Base-by-base conservation (phyloP, 2,329 filamentous ascomycete species). In the Cercospora canescens region DNA sequence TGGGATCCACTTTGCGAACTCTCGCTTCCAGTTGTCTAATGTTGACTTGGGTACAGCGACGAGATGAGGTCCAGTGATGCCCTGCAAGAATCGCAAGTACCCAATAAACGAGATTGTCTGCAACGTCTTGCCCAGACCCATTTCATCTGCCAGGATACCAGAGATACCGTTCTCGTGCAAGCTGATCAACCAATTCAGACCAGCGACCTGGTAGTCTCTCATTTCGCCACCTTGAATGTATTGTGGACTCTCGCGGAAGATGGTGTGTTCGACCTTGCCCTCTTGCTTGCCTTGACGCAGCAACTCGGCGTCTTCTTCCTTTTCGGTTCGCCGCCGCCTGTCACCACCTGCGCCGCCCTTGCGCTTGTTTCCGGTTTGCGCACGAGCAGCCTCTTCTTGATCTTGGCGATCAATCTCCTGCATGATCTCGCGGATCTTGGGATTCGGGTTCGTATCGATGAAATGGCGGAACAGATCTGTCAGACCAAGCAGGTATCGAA, bases 161-260 rank as follows among this genome's bases (percentile, higher is more conserved):
- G 94, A 98, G 71, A 99, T 99, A 83, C 95, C 95, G 75, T 99
- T 99, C 80, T 99, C 95, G 75, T 99, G 95, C 6, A 99, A 86
- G 12, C 94, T 98, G 72, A 99, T 93, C 54, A 99, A 86, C 95
- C 95, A 99, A 79, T 99, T 99, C 71, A 99, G 84, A 71, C 95
- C 95, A 35, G 92, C 91, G 72, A 99, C 85, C 79, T 99, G 95
- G 80, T 99, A 99, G 79, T 99, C 95, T 76, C 95, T 89, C 93
- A 99, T 97, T 64, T 87, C 83, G 52, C 95, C 89, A 61, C 85
- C 91, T 16, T 96, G 82, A 69, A 99, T 89, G 77, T 92, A 99
- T n/a, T 89, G 81, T 12, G 95, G 95, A 2, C 94, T 98, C 67
- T 98, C 95, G 67, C 94, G 89, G 80, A 99, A 99, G 37, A 97